A percentile compares a stretch with the other conserved stretches of the same genome.
Evolutionary conservation across 768 basidiomycete genomes (phyloP).

Genomic region (Crepidotus variabilis): DNA sequence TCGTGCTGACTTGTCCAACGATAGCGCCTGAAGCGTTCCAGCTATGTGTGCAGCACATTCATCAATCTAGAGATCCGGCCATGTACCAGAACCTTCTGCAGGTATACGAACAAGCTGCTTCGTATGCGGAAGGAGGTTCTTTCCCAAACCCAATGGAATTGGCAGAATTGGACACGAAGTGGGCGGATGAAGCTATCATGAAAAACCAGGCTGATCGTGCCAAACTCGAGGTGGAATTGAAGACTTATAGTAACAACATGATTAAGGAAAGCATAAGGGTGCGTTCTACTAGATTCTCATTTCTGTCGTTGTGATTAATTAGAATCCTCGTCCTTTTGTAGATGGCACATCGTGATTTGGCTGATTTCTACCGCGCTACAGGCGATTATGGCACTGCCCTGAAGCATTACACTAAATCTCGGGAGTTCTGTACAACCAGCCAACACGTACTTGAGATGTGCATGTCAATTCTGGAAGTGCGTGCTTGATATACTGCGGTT

Average conservation of each 20-base stretch:
- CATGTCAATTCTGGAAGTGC: slow-evolving; percentile 74
- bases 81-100: slow-evolving; percentile 48
- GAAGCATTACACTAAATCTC: slow-evolving; percentile 84
- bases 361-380: slow-evolving; percentile 66
- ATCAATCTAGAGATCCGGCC: slow-evolving; percentile 64
- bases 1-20: slow-evolving; percentile 59
- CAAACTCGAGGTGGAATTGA: slow-evolving; percentile 92
- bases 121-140: slow-evolving; percentile 22
- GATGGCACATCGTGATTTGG: slow-evolving; percentile 92
- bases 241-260: slow-evolving; percentile 93
- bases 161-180: slow-evolving; percentile 56
- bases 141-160: slow-evolving; percentile 47
- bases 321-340: slow-evolving; percentile 25
- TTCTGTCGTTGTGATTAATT: background rate
- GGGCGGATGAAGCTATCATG: slow-evolving; percentile 66
- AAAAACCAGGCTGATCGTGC: slow-evolving; percentile 70
- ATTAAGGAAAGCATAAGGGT: slow-evolving; percentile 98
- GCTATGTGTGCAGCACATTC: slow-evolving; percentile 60
- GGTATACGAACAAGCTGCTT: slow-evolving; percentile 50
- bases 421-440: slow-evolving; percentile 89
- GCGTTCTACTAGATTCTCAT: slow-evolving; percentile 20
- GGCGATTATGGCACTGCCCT: slow-evolving; percentile 73
- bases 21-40: slow-evolving; percentile 73
- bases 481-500: slow-evolving; percentile 7
- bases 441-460: slow-evolving; percentile 95